Conservation (phyloP, 2,329 filamentous ascomycete species). For the Trichoderma semiorbis region DNA sequence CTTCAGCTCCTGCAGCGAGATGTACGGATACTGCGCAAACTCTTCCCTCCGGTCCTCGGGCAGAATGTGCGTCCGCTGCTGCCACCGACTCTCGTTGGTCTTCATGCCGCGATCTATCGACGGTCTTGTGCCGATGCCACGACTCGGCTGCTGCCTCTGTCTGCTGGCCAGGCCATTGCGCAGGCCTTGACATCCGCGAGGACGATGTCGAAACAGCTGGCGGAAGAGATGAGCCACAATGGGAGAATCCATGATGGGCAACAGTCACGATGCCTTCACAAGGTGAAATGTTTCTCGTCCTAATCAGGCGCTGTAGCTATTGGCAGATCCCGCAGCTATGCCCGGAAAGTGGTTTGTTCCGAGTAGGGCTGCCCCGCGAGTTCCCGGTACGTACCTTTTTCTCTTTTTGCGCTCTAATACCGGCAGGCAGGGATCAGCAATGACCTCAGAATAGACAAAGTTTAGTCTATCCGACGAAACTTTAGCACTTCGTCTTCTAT, state of each 20-base stretch:
- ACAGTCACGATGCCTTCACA: conserved; percentile 6
- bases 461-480: conserved; percentile 9
- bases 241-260: conserved; percentile 70
- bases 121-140: conserved; percentile 29
- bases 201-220: conserved; percentile 71
- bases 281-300: neutral
- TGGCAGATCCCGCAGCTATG: neutral
- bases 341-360: conserved; percentile 14
- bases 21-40: conserved; percentile 75
- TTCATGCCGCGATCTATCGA: conserved; percentile 41
- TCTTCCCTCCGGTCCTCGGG: conserved; percentile 75
- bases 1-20: conserved; percentile 78
- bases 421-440: conserved; percentile 21
- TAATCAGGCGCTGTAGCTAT: neutral
- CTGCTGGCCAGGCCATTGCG: conserved; percentile 23
- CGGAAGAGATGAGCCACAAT: conserved; percentile 75
- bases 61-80: conserved; percentile 74
- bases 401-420: neutral
- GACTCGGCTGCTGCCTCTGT: conserved; percentile 11
- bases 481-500: neutral
- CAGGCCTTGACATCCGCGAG: conserved; percentile 33
- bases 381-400: conserved; percentile 13
- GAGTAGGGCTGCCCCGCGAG: conserved; percentile 13
- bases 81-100: conserved; percentile 71
- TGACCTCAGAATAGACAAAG: conserved; percentile 25